Evolutionary conservation across 2,329 filamentous ascomycete species (phyloP).

Genomic region (Talaromyces sp.): DNA sequence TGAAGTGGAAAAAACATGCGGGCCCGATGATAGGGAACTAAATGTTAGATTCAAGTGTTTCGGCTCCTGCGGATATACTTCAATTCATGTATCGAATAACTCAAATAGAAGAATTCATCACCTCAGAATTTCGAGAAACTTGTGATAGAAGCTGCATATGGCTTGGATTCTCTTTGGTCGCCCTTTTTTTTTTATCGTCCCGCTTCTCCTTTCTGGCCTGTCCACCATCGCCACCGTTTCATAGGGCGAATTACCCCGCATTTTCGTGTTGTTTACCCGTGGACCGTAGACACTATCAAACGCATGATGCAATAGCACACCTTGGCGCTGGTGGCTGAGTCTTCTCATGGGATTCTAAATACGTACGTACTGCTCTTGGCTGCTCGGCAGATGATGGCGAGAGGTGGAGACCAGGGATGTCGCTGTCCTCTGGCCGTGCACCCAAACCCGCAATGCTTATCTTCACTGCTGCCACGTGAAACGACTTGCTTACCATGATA

Average conservation of each 20-base stretch:
- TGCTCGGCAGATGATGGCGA: neutral
- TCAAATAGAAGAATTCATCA: neutral
- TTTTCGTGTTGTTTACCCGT: constrained; percentile 4
- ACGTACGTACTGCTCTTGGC: neutral
- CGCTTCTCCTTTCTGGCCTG: neutral
- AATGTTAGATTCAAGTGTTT: neutral
- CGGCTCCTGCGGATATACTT: neutral
- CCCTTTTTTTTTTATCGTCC: neutral
- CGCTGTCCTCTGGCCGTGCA: constrained; percentile 12
- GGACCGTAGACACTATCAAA: neutral
- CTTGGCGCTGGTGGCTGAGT: neutral
- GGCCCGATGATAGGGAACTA: neutral
- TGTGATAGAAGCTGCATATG: constrained; percentile 17
- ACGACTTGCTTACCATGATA: neutral
- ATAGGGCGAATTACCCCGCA: constrained; percentile 12
- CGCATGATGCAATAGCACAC: constrained; percentile 9
- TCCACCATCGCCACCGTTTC: neutral
- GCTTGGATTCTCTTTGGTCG: neutral
- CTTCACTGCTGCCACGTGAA: constrained; percentile 14
- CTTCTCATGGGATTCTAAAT: neutral
- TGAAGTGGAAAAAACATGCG: constrained; percentile 1
- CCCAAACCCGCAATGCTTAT: constrained; percentile 19
- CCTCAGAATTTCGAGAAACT: constrained; percentile 2
- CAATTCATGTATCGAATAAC: neutral
- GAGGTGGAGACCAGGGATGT: constrained; percentile 6